Evolutionary conservation across 495 filamentous ascomycete genomes (phyloP), one percentile per base, ranked within the genome.

Genomic region (Penicillium atrosanguineum): DNA sequence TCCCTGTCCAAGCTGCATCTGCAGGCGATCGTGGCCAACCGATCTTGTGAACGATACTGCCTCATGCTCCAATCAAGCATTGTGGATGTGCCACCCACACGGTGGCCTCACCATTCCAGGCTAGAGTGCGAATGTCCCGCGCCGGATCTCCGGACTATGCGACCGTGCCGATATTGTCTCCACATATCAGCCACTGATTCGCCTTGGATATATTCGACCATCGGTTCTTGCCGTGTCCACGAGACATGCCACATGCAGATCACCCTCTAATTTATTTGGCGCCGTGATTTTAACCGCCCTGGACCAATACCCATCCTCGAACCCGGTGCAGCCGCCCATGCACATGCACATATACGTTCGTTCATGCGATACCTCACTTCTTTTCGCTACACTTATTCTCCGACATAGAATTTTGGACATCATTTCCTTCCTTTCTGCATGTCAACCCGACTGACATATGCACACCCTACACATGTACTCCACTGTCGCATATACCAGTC

Each of bases 1-100:
- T 49, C 61, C 60, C 51, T 64, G 64, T 65, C 60, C 42, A 46
- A 47, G 53, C 53, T 66, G 52, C 60, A 57, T 47, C 63, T 60
- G 50, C 60, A 46, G 56, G 62, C 34, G 53, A 31, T 47, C 60
- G 51, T 56, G 47, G 45, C 53, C 47, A 50, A 47, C 44, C 60
- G 55, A 56, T 34, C 52, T 53, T 44, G 56, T 44, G 41, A 40
- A 23, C 49, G 37, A 31, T 25, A 21, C 39, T 37, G 18, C 52
- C 55, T 48, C 55, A 56, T 51, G 42, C 44, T 39, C 60, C 60
- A 65, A 63, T 65, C 60, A 58, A 58, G 44, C 46, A 18, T 19
- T 25, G 12, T 19, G 37, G 53, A 45, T 44, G 48, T 40, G 46
- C 29, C 42, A 26, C 41, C 40, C 25, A 45, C 48, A 19, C 50